Conservation (phyloP, 139 green algal species). For the Micromonas pusilla region DNA sequence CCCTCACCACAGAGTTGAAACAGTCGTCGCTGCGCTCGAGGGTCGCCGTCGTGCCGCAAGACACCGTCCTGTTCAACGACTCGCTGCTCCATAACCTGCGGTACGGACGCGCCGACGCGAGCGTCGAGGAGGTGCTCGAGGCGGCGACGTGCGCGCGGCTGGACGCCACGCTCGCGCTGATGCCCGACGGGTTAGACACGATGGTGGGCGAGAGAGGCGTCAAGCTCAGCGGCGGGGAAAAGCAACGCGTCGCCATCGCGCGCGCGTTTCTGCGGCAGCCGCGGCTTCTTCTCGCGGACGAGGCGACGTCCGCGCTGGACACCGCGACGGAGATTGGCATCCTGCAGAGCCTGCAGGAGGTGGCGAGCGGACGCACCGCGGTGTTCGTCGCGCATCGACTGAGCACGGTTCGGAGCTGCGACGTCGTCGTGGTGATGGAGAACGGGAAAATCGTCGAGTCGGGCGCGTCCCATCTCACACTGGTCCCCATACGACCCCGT, state of each 20-base stretch:
- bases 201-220: slow-evolving; percentile 34
- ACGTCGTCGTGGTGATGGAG: slow-evolving; percentile 72
- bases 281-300: slow-evolving; percentile 42
- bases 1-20: too few relatives aligned
- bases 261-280: slow-evolving; percentile 42
- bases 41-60: slow-evolving; percentile 42
- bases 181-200: slow-evolving; percentile 12
- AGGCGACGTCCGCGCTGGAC: slow-evolving; percentile 49
- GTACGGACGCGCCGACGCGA: slow-evolving; percentile 51
- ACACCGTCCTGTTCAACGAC: slow-evolving; percentile 82
- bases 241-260: slow-evolving; percentile 48
- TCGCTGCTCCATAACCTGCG: slow-evolving; percentile 75
- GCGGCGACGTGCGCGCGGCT: neutral
- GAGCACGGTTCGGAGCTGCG: slow-evolving; percentile 67
- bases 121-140: slow-evolving; percentile 10
- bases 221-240: slow-evolving; percentile 41
- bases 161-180: slow-evolving; percentile 2
- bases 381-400: slow-evolving; percentile 93
- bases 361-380: slow-evolving; percentile 57
- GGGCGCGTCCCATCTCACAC: too few relatives aligned
- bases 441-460: slow-evolving; percentile 56
- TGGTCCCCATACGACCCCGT: too few relatives aligned
- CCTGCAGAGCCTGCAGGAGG: slow-evolving; percentile 57
- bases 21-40: neutral
- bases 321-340: slow-evolving; percentile 52